phyloP scores from a whole-genome alignment of 1,284 basidiomycete species.

The Cryptococcus hybrid region DNA sequence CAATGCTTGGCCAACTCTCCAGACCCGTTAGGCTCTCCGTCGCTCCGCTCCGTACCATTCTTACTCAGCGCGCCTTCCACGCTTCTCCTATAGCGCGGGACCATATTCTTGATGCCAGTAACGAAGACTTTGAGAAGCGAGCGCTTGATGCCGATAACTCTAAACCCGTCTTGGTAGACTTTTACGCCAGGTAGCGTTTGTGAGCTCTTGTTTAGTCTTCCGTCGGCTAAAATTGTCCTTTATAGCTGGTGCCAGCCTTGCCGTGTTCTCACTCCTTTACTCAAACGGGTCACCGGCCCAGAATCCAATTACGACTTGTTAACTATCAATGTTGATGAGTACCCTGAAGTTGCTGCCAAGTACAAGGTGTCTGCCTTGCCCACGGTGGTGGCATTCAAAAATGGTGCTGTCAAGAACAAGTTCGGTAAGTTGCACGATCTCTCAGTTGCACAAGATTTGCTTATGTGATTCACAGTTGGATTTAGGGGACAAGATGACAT shows the following conservation, averaged over 20 bases:
- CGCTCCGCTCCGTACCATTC: constrained; percentile 4
- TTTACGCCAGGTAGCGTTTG: constrained; percentile 42
- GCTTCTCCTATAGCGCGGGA: constrained; percentile 23
- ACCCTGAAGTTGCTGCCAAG: constrained; percentile 44
- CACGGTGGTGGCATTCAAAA: constrained; percentile 49
- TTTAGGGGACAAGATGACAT: constrained; percentile 41
- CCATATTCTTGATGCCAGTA: constrained; percentile 35
- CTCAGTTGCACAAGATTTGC: background rate
- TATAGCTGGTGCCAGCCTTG: constrained; percentile 50
- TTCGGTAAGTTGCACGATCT: constrained; percentile 36
- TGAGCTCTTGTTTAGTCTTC: background rate
- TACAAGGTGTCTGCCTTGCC: constrained; percentile 48
- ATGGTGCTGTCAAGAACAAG: constrained; percentile 46
- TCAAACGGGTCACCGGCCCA: constrained; percentile 40
- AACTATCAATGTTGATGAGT: constrained; percentile 46
- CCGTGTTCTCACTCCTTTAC: constrained; percentile 44
- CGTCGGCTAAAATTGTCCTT: background rate
- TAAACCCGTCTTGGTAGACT: constrained; percentile 48
- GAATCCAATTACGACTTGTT: constrained; percentile 41
- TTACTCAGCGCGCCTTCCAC: constrained; percentile 18
- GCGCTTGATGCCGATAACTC: constrained; percentile 19
- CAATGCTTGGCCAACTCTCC: constrained; percentile 4
- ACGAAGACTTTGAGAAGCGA: constrained; percentile 27
- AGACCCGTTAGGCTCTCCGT: constrained; percentile 3
- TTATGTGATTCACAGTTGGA: constrained; percentile 31